Percentiles rank a stretch among this genome's conserved stretches.
Conservation (phyloP, 1,139 yeast species). For the Nakaseomyces nivariensis region DNA sequence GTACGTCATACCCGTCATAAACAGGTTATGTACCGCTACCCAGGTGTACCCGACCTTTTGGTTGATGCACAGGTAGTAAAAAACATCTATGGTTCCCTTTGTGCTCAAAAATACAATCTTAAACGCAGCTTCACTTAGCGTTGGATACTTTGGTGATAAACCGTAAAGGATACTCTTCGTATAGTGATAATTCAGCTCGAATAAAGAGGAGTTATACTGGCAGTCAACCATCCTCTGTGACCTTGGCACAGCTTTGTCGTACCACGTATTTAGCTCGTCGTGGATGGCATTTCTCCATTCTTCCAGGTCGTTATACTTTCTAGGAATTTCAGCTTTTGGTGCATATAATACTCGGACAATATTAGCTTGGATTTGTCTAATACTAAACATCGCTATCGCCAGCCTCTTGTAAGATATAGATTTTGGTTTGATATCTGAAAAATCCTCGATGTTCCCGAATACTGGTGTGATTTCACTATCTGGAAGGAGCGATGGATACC, state of each 20-base stretch:
- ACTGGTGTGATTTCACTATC: constrained; percentile 47
- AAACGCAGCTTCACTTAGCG: constrained; percentile 45
- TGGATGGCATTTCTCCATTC: constrained; percentile 53
- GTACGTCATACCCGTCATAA: constrained; percentile 83
- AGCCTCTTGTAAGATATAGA: constrained; percentile 58
- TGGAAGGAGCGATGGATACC: constrained; percentile 65
- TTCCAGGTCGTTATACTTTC: constrained; percentile 43
- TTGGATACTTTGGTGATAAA: constrained; percentile 58
- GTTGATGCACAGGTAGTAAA: constrained; percentile 44
- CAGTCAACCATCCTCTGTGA: constrained; percentile 57
- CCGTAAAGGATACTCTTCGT: constrained; percentile 67
- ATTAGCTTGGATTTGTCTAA: constrained; percentile 69
- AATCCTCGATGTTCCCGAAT: constrained; percentile 27
- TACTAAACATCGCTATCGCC: constrained; percentile 53
- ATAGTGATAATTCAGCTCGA: constrained; percentile 68
- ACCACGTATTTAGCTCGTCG: constrained; percentile 52
- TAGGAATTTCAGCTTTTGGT: constrained; percentile 52
- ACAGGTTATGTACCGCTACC: constrained; percentile 85
- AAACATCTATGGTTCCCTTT: constrained; percentile 53
- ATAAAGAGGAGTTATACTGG: constrained; percentile 42
- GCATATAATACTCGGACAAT: constrained; percentile 66
- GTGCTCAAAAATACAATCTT: constrained; percentile 54
- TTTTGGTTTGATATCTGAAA: constrained; percentile 28
- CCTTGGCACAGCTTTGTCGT: constrained; percentile 42
- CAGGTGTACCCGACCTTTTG: constrained; percentile 74